Evolutionary conservation across 176 grass and related monocot species (phyloP), one percentile per base, ranked within the genome.

Genomic region (Ampelocalamus luodianensis): DNA sequence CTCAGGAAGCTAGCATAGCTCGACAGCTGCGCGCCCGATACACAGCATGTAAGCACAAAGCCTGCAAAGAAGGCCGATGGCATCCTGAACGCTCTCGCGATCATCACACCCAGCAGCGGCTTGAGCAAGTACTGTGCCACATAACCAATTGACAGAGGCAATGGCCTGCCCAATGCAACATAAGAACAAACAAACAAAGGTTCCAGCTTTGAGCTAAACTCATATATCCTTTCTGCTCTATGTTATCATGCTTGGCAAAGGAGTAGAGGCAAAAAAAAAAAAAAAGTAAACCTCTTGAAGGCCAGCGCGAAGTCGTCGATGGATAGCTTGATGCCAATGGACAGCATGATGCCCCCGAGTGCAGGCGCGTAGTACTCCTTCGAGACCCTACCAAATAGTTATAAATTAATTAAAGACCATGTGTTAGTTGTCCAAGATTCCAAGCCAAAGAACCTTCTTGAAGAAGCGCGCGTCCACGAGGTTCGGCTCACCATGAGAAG

Each of bases 1-100:
- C 90, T 92, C 69, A 97, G 86, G 78, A 94, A 94, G 84, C 88
- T 94, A 59, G 95, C 95, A 89, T 97, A 97, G 76, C 92, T 97
- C 22, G 95, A 94, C 68, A 97, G 85, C 60, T 94, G 95, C 49
- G 95, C 95, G 20, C 95, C 95, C 0, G 95, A 85, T 55, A 97
- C 92, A 32, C 92, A 97, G 76, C 92, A 97, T 5, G 87, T 94
- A 60, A 97, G 95, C 61, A 97, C 79, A n/a, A 97, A 97, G 48
- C 95, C 95, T 0, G 95, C 90, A 43, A 92, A 97, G 81, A 94
- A 97, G 4, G 74, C 70, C 1, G 92, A 81, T 46, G 92, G 92
- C 66, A 90, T 80, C 82, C 81, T 88, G 42, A 94, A 97, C 24
- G 76, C 74, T 77, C 81, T 97, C 17, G 95, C 92, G 78, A 97